phyloP scores from a whole-genome alignment of 139 green algal species.

The Volvox reticuliferus region DNA sequence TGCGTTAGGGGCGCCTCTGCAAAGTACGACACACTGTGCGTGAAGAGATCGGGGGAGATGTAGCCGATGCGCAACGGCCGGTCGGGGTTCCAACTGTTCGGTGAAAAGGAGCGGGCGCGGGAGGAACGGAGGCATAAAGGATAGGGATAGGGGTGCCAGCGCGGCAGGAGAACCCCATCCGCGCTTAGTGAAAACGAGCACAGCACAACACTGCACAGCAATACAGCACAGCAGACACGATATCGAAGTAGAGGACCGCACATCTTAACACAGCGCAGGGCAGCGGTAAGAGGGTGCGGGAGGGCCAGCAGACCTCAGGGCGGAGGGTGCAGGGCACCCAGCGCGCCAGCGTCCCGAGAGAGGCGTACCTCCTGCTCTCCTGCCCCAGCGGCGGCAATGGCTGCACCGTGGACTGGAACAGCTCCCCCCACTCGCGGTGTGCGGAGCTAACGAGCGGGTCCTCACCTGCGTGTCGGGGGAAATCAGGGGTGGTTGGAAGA shows the following conservation, averaged over 20 bases:
- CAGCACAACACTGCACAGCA: too few species aligned
- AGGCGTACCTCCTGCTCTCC: background rate
- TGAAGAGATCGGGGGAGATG: slow-evolving; percentile 96
- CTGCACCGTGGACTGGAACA: slow-evolving; percentile 71
- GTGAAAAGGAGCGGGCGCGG: background rate
- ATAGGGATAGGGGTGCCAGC: background rate
- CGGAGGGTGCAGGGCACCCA: too few species aligned
- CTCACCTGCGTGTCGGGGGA: slow-evolving; percentile 65
- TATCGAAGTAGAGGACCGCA: too few species aligned
- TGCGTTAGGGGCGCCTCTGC: slow-evolving; percentile 90
- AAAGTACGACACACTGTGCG: slow-evolving; percentile 98
- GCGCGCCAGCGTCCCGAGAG: too few species aligned
- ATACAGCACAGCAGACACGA: too few species aligned
- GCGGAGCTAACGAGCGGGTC: slow-evolving; percentile 79
- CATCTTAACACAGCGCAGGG: too few species aligned
- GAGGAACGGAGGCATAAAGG: background rate
- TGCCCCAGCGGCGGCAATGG: slow-evolving; percentile 65
- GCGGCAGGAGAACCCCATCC: too few species aligned
- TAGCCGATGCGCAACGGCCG: slow-evolving; percentile 86
- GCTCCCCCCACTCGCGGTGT: slow-evolving; percentile 85
- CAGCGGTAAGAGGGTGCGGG: too few species aligned
- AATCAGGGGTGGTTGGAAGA: too few species aligned
- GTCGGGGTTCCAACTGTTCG: slow-evolving; percentile 31
- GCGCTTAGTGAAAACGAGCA: too few species aligned
- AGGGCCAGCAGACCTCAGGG: too few species aligned